These are phyloP conservation scores for Debaryomyces maramus DNA, from an alignment of 805 yeast genomes.

Conservation along the genomic window DNA sequence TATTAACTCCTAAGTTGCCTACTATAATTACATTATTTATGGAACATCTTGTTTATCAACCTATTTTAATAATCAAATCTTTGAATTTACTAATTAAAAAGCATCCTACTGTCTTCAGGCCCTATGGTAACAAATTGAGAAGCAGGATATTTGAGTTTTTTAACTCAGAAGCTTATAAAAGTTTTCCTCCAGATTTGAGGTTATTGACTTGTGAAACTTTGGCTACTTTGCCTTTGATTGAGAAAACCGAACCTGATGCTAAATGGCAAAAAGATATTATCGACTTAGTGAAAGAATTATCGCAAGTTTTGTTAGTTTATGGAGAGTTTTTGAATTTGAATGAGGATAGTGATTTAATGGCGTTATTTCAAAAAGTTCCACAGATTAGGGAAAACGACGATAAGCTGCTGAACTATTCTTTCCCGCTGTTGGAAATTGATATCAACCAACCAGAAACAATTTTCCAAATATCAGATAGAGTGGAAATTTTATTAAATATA, in stretches of 20 bases:
- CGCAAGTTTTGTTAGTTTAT: slow-evolving; percentile 56
- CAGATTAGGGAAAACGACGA: slow-evolving; percentile 9
- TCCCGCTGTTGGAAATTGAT: slow-evolving; percentile 58
- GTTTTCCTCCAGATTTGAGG: slow-evolving; percentile 42
- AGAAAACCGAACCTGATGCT: slow-evolving; percentile 49
- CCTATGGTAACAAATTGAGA: slow-evolving; percentile 66
- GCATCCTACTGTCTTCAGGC: slow-evolving; percentile 81
- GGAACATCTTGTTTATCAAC: slow-evolving; percentile 32
- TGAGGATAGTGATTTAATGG: slow-evolving; percentile 52
- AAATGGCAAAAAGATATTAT: slow-evolving; percentile 48
- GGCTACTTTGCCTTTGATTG: slow-evolving; percentile 59
- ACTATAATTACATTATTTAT: slow-evolving; percentile 56
- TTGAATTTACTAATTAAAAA: slow-evolving; percentile 44
- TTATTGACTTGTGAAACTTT: slow-evolving; percentile 46
- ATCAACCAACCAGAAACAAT: slow-evolving; percentile 55
- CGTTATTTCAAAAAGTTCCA: slow-evolving; percentile 38
- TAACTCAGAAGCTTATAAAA: slow-evolving; percentile 34
- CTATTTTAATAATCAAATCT: slow-evolving; percentile 34
- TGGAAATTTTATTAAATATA: slow-evolving; percentile 44
- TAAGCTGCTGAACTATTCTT: slow-evolving; percentile 24
- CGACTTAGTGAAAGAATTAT: slow-evolving; percentile 51
- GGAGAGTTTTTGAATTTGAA: slow-evolving; percentile 56
- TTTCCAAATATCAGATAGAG: slow-evolving; percentile 50
- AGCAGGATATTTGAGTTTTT: slow-evolving; percentile 38
- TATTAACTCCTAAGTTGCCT: slow-evolving; percentile 76